A percentile compares a stretch with the other conserved stretches of the same genome.
These are phyloP conservation scores for Pueraria montana DNA, from an alignment of 306 rosid species.

Conservation along the genomic window DNA sequence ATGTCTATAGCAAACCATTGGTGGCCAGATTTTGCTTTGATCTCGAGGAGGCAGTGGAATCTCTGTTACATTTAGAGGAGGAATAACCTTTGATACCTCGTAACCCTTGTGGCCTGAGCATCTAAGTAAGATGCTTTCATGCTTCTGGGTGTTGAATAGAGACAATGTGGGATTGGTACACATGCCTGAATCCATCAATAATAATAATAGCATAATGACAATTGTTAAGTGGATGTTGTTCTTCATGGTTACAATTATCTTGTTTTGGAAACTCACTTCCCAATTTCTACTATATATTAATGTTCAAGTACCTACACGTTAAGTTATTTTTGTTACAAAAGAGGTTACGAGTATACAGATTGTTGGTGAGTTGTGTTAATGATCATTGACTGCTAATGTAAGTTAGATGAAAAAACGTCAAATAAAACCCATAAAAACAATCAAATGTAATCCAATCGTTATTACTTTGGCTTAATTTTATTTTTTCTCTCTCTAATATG, in stretches of 20 bases:
- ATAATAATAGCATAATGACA: not conserved
- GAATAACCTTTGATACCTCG: not conserved
- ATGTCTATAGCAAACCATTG: not conserved
- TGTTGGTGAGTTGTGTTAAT: not conserved
- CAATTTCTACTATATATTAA: not conserved
- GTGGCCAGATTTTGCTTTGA: not conserved
- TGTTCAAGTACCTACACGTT: not conserved
- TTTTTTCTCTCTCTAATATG: not conserved
- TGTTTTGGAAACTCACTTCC: not conserved
- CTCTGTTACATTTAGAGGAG: not conserved
- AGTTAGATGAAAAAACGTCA: not conserved
- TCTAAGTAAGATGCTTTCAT: not conserved
- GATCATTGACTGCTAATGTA: not conserved
- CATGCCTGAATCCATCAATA: not conserved
- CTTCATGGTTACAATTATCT: conserved; percentile 6
- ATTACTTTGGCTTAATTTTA: not conserved
- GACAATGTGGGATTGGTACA: not conserved
- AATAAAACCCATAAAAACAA: not conserved
- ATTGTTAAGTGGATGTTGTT: conserved; percentile 19
- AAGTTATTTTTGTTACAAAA: conserved; percentile 1
- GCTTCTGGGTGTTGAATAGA: not conserved
- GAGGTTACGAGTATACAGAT: not conserved
- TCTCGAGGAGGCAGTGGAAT: conserved; percentile 30
- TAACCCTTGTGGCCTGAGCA: conserved; percentile 18
- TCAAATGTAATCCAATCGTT: not conserved